Percentiles rank a stretch among this genome's conserved stretches.
phyloP scores from a whole-genome alignment of 768 basidiomycete genomes.

The Termitomyces sp. region DNA sequence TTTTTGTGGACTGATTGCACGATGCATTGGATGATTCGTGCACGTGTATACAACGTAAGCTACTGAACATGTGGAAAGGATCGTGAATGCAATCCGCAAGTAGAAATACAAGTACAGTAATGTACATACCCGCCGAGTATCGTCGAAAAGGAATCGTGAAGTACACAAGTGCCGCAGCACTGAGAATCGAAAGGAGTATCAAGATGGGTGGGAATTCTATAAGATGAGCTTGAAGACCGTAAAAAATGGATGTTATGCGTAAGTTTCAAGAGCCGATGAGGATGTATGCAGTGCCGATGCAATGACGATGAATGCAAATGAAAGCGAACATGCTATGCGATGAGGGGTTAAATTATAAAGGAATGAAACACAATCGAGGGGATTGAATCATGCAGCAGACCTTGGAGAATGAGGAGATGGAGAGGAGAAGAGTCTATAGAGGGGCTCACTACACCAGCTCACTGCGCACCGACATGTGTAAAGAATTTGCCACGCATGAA shows the following conservation, averaged over 20 bases:
- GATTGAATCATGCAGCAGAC: background rate
- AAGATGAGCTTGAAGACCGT: slow-evolving; percentile 1
- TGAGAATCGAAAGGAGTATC: background rate
- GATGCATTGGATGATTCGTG: background rate
- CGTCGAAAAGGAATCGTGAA: background rate
- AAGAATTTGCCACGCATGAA: slow-evolving; percentile 50
- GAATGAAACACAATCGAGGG: background rate
- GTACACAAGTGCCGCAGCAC: background rate
- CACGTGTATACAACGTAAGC: background rate
- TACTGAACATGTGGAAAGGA: background rate
- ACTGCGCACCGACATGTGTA: slow-evolving; percentile 30
- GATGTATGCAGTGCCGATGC: slow-evolving; percentile 1
- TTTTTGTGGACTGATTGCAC: background rate
- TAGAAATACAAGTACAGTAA: slow-evolving; percentile 7
- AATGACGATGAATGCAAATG: slow-evolving; percentile 9
- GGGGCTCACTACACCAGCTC: slow-evolving; percentile 5
- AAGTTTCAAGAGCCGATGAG: background rate
- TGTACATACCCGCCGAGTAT: slow-evolving; percentile 6
- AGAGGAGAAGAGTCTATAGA: background rate
- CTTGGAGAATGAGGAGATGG: background rate
- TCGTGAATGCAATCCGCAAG: slow-evolving; percentile 4
- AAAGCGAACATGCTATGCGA: slow-evolving; percentile 10
- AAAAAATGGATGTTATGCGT: background rate
- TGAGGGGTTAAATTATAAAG: slow-evolving; percentile 1
- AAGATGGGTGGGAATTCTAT: background rate